These are phyloP conservation scores for Eurotiales sp. DNA, from an alignment of 2,329 filamentous ascomycete genomes.

Conservation along the genomic window DNA sequence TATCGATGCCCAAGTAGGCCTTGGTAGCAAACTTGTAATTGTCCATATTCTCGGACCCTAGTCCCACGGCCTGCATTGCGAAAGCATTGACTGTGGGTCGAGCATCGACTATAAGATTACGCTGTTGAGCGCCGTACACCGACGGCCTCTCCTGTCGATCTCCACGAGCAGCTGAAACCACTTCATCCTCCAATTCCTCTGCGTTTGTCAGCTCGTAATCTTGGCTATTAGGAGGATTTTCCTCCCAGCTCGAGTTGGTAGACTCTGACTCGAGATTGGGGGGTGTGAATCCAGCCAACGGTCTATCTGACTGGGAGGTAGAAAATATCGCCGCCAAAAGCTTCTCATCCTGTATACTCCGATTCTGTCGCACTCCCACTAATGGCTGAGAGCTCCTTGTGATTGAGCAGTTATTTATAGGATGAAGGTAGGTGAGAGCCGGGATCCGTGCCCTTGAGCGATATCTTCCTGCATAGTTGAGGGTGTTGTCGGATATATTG, in stretches of 20 bases:
- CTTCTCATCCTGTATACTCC: slow-evolving; percentile 93
- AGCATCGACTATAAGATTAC: slow-evolving; percentile 93
- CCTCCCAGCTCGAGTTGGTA: slow-evolving; percentile 49
- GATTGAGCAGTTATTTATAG: slow-evolving; percentile 93
- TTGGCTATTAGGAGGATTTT: slow-evolving; percentile 38
- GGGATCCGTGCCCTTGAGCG: slow-evolving; percentile 87
- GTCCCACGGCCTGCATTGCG: slow-evolving; percentile 87
- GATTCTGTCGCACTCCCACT: slow-evolving; percentile 78
- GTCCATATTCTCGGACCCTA: slow-evolving; percentile 96
- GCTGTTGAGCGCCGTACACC: slow-evolving; percentile 87
- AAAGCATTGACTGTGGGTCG: slow-evolving; percentile 90
- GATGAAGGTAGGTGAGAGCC: slow-evolving; percentile 88
- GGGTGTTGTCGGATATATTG: slow-evolving; percentile 90
- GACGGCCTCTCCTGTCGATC: slow-evolving; percentile 61
- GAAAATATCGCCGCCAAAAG: slow-evolving; percentile 89
- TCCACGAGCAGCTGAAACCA: slow-evolving; percentile 53
- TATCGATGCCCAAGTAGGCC: slow-evolving; percentile 91
- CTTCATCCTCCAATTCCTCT: slow-evolving; percentile 66
- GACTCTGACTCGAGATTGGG: slow-evolving; percentile 41
- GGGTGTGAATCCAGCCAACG: slow-evolving; percentile 37
- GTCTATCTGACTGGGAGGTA: slow-evolving; percentile 54
- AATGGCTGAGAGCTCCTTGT: slow-evolving; percentile 91
- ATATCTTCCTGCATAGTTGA: slow-evolving; percentile 89
- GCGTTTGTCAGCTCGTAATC: slow-evolving; percentile 57
- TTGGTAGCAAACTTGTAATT: slow-evolving; percentile 91